These are phyloP conservation scores for Hexamita inflata DNA, from an alignment of 208 protist species.

Conservation along the genomic window DNA sequence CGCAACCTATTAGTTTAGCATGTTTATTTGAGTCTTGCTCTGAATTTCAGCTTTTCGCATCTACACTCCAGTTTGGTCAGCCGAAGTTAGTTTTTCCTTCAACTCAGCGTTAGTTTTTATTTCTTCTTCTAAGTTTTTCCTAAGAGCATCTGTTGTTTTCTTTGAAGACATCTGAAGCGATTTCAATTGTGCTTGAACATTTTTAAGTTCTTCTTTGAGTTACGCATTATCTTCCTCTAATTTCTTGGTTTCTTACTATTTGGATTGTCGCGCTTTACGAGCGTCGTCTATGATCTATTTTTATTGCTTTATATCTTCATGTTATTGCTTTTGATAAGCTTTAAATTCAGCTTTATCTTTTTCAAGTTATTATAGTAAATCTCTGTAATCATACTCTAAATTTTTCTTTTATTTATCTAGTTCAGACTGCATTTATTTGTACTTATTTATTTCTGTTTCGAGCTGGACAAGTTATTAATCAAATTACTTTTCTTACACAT, in stretches of 20 bases:
- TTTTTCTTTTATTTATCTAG: neutral
- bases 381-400: neutral
- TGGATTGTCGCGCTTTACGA: too few species aligned
- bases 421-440: neutral
- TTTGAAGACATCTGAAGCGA: neutral
- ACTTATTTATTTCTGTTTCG: conserved; percentile 7
- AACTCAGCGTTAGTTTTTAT: too few species aligned
- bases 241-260: too few species aligned
- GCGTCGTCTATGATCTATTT: too few species aligned
- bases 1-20: too few species aligned
- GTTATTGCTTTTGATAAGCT: neutral
- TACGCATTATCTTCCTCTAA: neutral
- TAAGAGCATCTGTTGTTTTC: neutral
- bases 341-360: conserved; percentile 15
- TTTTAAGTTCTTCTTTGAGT: neutral
- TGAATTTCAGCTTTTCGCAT: neutral
- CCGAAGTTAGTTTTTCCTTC: neutral
- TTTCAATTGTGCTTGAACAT: neutral
- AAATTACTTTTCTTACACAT: neutral
- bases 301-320: too few species aligned
- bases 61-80: neutral
- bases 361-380: neutral
- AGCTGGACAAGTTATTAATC: neutral
- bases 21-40: too few species aligned
- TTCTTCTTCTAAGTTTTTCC: neutral